phyloP scores from a whole-genome alignment of 2,329 filamentous ascomycete species.

The Aureobasidium sp. region DNA sequence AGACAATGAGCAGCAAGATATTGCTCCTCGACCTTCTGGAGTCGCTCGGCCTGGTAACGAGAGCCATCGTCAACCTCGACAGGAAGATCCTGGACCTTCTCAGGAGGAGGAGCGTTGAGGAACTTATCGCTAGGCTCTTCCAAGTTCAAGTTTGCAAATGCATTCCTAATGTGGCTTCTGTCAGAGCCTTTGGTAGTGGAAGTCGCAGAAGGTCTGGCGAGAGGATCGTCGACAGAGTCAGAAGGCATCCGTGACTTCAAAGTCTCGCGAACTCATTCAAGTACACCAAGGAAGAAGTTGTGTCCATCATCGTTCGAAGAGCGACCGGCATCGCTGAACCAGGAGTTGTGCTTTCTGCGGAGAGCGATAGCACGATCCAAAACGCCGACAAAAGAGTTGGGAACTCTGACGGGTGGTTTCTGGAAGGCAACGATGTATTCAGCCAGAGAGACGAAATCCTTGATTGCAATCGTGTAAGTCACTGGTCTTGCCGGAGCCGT shows the following conservation, averaged over 20 bases:
- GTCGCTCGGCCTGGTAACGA: not conserved
- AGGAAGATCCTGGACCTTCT: not conserved
- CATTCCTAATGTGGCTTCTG: not conserved
- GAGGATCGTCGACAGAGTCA: not conserved
- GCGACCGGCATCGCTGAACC: not conserved
- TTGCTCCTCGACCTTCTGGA: not conserved
- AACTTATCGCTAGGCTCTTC: not conserved
- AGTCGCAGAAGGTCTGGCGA: not conserved
- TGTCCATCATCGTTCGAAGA: not conserved
- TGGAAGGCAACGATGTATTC: not conserved
- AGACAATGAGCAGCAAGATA: not conserved
- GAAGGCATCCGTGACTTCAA: not conserved
- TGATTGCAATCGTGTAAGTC: not conserved
- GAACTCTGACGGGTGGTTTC: not conserved
- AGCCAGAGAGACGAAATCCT: not conserved
- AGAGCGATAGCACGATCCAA: slow-evolving; percentile 1
- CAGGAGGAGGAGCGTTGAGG: not conserved
- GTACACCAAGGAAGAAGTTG: not conserved
- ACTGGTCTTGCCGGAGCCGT: not conserved
- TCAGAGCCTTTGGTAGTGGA: not conserved
- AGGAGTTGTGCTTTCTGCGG: not conserved
- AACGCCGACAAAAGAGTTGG: not conserved
- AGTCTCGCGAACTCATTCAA: not conserved
- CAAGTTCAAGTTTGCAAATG: not conserved
- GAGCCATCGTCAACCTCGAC: not conserved